A percentile compares a stretch with the other conserved stretches of the same genome.
Conservation (phyloP, 345 rosid species). For the Carallia pectinifolia region DNA sequence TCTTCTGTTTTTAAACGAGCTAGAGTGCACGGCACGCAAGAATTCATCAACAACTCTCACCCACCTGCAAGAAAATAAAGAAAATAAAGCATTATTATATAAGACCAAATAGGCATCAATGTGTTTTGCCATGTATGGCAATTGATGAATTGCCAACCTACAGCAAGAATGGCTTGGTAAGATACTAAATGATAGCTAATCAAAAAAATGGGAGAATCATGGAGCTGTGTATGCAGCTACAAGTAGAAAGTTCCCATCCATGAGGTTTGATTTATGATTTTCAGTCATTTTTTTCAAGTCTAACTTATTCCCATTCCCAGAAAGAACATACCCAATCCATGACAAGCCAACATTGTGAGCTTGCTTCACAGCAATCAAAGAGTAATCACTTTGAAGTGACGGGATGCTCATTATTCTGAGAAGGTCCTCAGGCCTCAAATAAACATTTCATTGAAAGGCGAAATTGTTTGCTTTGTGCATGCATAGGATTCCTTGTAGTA, state of each 20-base stretch:
- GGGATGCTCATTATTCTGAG: no score
- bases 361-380: background rate
- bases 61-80: constrained; percentile 34
- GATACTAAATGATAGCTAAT: background rate
- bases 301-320: no score
- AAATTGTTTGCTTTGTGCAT: no score
- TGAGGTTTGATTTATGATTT: constrained; percentile 1
- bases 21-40: constrained; percentile 24
- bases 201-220: no score
- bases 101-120: background rate
- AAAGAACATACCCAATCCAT: no score
- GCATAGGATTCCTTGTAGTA: no score
- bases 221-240: no score
- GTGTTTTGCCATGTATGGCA: background rate
- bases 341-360: no score
- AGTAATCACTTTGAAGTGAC: no score
- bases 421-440: no score
- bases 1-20: constrained; percentile 23
- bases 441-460: no score
- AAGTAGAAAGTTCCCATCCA: background rate
- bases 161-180: background rate
- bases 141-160: background rate
- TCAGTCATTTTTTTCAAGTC: background rate
- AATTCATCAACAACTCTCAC: constrained; percentile 42
- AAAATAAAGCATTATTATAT: background rate